Conservation (phyloP, 2,329 filamentous ascomycete species). For the Xylaria sp. region DNA sequence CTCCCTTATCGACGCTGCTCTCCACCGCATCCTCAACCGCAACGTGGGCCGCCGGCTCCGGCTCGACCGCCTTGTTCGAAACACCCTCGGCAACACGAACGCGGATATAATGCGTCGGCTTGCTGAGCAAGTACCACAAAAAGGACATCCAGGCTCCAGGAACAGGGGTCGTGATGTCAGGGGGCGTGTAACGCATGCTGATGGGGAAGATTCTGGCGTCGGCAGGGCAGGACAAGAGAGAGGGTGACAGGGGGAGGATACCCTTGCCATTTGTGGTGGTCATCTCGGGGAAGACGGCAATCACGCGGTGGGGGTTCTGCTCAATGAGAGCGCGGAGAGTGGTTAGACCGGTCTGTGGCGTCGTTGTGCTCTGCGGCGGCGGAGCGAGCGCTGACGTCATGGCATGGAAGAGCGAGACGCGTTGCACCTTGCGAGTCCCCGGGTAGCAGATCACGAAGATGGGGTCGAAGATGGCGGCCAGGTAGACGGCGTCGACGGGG, state of each 20-base stretch:
- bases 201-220: slow-evolving; percentile 81
- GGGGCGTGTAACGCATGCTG: slow-evolving; percentile 80
- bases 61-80: slow-evolving; percentile 42
- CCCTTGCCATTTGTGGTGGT: slow-evolving; percentile 91
- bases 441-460: slow-evolving; percentile 88
- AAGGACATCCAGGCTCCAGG: slow-evolving; percentile 69
- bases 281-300: slow-evolving; percentile 89
- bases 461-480: slow-evolving; percentile 93
- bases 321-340: slow-evolving; percentile 58
- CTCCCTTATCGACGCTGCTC: slow-evolving; percentile 25
- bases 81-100: slow-evolving; percentile 82
- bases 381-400: slow-evolving; percentile 66
- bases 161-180: slow-evolving; percentile 85
- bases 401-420: slow-evolving; percentile 70
- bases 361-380: slow-evolving; percentile 37
- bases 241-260: slow-evolving; percentile 77
- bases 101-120: slow-evolving; percentile 81
- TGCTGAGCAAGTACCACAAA: slow-evolving; percentile 78
- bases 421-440: slow-evolving; percentile 64
- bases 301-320: slow-evolving; percentile 65
- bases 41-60: slow-evolving; percentile 30
- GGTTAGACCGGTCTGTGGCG: slow-evolving; percentile 45
- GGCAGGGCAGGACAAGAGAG: slow-evolving; percentile 61
- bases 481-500: slow-evolving; percentile 86
- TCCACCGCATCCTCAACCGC: slow-evolving; percentile 25